Conservation (phyloP, 2,329 filamentous ascomycete species). For the Microcyclospora tardicrescens region DNA sequence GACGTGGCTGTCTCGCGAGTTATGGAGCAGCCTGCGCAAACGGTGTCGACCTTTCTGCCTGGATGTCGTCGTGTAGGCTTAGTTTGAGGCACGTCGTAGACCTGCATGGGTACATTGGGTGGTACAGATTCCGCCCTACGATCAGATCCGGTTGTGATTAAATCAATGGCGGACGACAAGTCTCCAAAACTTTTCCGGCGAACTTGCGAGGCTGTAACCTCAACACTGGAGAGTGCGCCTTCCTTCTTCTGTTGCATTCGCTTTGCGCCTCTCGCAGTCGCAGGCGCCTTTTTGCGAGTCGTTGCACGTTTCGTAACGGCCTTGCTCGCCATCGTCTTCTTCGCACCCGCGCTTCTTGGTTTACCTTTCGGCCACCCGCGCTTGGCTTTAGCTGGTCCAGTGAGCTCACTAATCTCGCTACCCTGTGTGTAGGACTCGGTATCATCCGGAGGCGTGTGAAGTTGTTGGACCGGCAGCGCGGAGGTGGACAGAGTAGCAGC, state of each 20-base stretch:
- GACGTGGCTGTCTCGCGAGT: constrained; percentile 38
- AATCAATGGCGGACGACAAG: neutral
- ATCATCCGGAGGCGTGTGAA: constrained; percentile 26
- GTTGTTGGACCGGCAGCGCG: constrained; percentile 2
- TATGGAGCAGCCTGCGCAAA: constrained; percentile 46
- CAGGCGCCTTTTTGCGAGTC: constrained; percentile 22
- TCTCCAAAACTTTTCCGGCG: constrained; percentile 18
- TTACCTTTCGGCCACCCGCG: constrained; percentile 36
- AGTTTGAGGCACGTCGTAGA: constrained; percentile 11
- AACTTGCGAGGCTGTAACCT: neutral
- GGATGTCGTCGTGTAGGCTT: constrained; percentile 15
- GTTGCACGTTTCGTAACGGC: constrained; percentile 15
- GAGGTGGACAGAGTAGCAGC: too few relatives aligned
- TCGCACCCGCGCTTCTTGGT: constrained; percentile 26
- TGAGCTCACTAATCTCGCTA: constrained; percentile 7
- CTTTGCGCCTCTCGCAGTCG: constrained; percentile 2
- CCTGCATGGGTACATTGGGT: constrained; percentile 15
- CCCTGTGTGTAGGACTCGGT: constrained; percentile 10
- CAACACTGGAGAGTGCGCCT: constrained; percentile 1
- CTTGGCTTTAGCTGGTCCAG: constrained; percentile 12
- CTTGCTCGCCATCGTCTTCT: constrained; percentile 25
- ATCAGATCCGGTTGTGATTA: neutral
- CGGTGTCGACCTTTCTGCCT: constrained; percentile 26
- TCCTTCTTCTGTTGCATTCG: constrained; percentile 21
- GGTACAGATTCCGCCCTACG: constrained; percentile 17